Base-by-base conservation (phyloP, 768 basidiomycete genomes). In the Megacollybia marginata region DNA sequence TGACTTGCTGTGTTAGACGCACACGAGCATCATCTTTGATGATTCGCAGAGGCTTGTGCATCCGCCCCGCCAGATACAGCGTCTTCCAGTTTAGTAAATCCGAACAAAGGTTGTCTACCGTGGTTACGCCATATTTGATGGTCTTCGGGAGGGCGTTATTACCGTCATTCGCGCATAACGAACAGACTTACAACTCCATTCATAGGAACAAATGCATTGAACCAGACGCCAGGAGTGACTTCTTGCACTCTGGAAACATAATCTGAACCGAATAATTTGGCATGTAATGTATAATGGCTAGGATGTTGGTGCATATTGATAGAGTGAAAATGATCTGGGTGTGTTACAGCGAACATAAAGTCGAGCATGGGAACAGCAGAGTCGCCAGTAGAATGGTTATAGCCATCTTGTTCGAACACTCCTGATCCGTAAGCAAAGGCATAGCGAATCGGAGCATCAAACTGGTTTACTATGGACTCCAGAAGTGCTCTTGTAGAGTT, bases 371-470 rank as follows among this genome's bases (percentile, higher is more conserved):
- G 93, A 34, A 59, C 64, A 15, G 70, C 65, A 11, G 58, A 59
- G 18, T 61, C 60, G 44, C 55, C 57, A 52, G 65, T 54, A 33
- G 62, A 53, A 52, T 58, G 55, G 1, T 62, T 59, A 57, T 94
- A 89, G 15, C 94, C 90, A 48, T 85, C 83, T 66, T 99, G 96
- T 59, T 89, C 82, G 57, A 96, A 96, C 2, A 98, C 93, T 0
- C 95, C 96, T 2, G 88, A 92, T 11, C 96, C 96, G 62, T 98
- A 99, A 0, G 96, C 96, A 61, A 97, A 93, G 1, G 94, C 96
- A 72, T 95, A 98, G 18, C 94, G 84, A 45, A 97, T 88, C 9
- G 94, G 94, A 0, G 91, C 90, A 38, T 91, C 78, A 59, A 97
- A 95, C 44, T 80, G 74, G 12, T 71, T 70, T 33, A 96, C 84